Conservation (phyloP, 768 basidiomycete species). For the Russula ochroleuca region DNA sequence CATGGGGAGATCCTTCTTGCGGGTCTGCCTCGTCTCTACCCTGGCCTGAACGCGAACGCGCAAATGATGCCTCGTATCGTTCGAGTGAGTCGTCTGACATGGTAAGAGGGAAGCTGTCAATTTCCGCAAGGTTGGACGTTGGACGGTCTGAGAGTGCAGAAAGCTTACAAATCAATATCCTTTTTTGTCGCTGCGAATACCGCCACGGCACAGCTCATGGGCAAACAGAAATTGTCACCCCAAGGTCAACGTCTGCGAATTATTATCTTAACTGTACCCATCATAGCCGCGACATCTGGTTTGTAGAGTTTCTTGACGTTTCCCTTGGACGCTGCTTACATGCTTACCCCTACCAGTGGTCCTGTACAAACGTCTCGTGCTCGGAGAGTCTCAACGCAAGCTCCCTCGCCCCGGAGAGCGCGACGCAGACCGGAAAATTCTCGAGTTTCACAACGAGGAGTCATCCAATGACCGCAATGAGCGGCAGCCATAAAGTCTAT, state of each 20-base stretch:
- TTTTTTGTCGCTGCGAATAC: background rate
- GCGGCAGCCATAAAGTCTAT: background rate
- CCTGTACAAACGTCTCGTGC: slow-evolving; percentile 58
- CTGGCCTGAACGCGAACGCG: slow-evolving; percentile 28
- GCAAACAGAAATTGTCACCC: slow-evolving; percentile 38
- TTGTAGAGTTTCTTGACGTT: slow-evolving; percentile 30
- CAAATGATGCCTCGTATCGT: slow-evolving; percentile 32
- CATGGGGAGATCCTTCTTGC: slow-evolving; percentile 34
- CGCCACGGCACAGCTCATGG: background rate
- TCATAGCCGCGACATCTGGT: slow-evolving; percentile 65
- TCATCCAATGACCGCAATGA: slow-evolving; percentile 10
- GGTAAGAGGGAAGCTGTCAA: slow-evolving; percentile 24
- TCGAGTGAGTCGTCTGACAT: slow-evolving; percentile 47
- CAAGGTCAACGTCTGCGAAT: slow-evolving; percentile 46
- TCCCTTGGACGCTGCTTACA: slow-evolving; percentile 10
- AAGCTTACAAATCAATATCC: background rate
- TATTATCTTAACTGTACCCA: slow-evolving; percentile 59
- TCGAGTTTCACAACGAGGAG: slow-evolving; percentile 23
- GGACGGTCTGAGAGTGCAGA: too few relatives aligned
- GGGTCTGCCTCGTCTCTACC: slow-evolving; percentile 37
- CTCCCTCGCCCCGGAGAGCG: slow-evolving; percentile 32
- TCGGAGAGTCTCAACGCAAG: slow-evolving; percentile 47
- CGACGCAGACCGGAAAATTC: slow-evolving; percentile 24
- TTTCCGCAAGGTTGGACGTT: slow-evolving; percentile 8
- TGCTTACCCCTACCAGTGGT: slow-evolving; percentile 44